Conservation (phyloP, 176 grass and related monocot genomes). For the Eleusine coracana region DNA sequence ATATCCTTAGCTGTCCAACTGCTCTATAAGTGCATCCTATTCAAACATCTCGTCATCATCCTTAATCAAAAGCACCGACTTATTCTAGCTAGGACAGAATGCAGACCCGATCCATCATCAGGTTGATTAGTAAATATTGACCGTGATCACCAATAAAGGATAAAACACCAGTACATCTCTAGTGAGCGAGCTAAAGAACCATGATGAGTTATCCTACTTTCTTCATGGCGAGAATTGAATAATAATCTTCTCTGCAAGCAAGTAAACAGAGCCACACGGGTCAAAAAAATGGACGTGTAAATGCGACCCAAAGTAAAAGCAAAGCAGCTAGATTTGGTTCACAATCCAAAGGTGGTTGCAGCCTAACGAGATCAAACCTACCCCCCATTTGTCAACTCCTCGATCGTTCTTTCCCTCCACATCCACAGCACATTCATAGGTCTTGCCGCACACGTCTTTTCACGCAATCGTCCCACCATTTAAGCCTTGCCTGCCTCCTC, state of each 20-base stretch:
- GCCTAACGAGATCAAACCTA: conserved; percentile 59
- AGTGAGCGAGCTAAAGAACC: not conserved
- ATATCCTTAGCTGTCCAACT: not conserved
- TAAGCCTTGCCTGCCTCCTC: conserved; percentile 32
- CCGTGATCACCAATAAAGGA: not conserved
- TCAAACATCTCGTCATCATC: not conserved
- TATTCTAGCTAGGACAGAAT: no score
- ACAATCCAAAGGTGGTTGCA: conserved; percentile 38
- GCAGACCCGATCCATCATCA: not conserved
- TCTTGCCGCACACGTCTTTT: conserved; percentile 49
- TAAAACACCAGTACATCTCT: no score
- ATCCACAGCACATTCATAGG: conserved; percentile 35
- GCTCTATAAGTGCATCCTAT: not conserved
- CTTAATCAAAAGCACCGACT: not conserved
- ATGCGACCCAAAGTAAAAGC: not conserved
- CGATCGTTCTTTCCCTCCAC: not conserved
- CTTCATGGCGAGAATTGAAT: not conserved
- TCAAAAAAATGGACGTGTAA: conserved; percentile 28
- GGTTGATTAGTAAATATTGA: not conserved
- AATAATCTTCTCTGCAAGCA: not conserved
- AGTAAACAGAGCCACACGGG: not conserved
- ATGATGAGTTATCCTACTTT: not conserved
- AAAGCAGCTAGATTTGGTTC: conserved; percentile 42
- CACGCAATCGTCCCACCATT: conserved; percentile 31
- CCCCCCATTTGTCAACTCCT: conserved; percentile 43